Conservation (phyloP, 73 alveolate species). For the Breviolum minutum region DNA sequence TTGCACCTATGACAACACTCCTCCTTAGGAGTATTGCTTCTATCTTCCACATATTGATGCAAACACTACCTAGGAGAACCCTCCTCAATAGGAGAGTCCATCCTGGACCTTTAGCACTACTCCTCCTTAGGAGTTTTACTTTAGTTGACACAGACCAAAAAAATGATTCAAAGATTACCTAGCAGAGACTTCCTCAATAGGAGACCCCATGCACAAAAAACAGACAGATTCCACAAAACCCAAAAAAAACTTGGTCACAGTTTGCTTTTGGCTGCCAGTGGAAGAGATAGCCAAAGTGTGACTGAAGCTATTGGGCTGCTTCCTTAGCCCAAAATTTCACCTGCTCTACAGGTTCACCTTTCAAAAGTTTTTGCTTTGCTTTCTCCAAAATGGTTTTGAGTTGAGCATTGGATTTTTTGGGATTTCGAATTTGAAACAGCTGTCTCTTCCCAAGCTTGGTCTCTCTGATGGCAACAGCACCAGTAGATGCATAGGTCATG, state of each 20-base stretch:
- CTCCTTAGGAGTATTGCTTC: too few relatives aligned
- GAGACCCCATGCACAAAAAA: background rate
- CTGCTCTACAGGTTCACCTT: background rate
- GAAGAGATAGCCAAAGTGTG: too few relatives aligned
- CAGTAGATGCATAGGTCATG: background rate
- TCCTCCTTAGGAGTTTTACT: too few relatives aligned
- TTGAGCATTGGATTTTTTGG: background rate
- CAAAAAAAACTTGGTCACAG: too few relatives aligned
- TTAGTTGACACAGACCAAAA: too few relatives aligned
- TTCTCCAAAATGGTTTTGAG: background rate
- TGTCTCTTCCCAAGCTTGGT: background rate
- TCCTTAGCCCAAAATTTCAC: background rate
- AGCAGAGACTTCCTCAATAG: background rate
- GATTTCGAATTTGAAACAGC: background rate
- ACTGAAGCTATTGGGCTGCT: too few relatives aligned
- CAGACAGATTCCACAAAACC: too few relatives aligned
- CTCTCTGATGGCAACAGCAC: background rate
- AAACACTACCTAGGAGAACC: background rate
- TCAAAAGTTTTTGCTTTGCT: background rate
- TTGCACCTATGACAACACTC: too few relatives aligned
- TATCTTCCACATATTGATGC: too few relatives aligned
- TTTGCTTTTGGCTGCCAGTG: too few relatives aligned
- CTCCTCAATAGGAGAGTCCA: background rate
- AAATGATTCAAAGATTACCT: background rate
- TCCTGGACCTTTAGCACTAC: too few relatives aligned